Evolutionary conservation across 768 basidiomycete species (phyloP).

Genomic region (Amanita subjunquillea): DNA sequence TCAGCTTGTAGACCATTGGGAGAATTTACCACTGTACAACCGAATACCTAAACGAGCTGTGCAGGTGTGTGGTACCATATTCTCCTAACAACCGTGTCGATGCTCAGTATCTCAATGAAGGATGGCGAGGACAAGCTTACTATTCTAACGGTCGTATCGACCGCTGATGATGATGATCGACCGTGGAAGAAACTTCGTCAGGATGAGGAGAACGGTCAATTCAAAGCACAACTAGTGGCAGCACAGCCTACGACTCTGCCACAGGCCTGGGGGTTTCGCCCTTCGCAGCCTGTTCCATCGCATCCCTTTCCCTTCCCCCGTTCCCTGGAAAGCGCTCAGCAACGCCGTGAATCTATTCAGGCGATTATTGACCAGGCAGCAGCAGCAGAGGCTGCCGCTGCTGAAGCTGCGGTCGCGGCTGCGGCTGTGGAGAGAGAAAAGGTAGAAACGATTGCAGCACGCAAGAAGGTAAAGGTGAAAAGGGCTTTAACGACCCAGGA

Average conservation of each 20-base stretch:
- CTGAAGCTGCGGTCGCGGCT: conserved; percentile 17
- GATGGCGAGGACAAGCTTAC: conserved; percentile 10
- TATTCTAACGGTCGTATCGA: neutral
- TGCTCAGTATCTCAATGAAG: conserved; percentile 1
- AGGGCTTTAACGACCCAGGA: conserved; percentile 43
- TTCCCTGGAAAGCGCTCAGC: neutral
- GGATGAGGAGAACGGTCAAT: neutral
- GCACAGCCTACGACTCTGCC: neutral
- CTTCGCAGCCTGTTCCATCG: neutral
- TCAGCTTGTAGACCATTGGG: conserved; percentile 78
- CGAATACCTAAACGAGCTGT: conserved; percentile 72
- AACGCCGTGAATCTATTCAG: conserved; percentile 18
- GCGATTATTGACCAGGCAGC: conserved; percentile 23
- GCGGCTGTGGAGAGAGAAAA: conserved; percentile 19
- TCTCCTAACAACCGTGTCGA: neutral
- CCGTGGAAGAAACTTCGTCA: conserved; percentile 3
- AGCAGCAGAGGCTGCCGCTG: conserved; percentile 21
- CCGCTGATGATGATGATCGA: neutral
- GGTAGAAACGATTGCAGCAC: conserved; percentile 19
- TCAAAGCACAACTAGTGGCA: conserved; percentile 1
- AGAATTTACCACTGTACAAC: conserved; percentile 62
- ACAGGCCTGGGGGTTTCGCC: neutral
- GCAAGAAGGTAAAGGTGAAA: conserved; percentile 27
- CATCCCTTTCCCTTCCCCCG: neutral
- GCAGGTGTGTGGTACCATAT: conserved; percentile 12